phyloP scores from a whole-genome alignment of 164 flowering plant genomes.

The Macadamia integrifolia region DNA sequence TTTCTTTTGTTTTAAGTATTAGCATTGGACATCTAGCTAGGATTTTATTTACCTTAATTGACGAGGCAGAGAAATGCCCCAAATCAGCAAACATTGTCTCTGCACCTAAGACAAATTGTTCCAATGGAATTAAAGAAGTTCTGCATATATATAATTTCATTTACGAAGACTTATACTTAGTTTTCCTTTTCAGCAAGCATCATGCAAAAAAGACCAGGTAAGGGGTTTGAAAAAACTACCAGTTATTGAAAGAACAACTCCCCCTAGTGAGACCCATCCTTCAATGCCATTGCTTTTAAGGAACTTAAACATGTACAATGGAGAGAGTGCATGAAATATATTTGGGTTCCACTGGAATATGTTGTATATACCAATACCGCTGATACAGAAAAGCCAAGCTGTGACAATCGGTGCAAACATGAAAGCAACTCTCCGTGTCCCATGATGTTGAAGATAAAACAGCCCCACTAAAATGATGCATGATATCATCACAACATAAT shows the following conservation, averaged over 20 bases:
- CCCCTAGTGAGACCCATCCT: constrained; percentile 80
- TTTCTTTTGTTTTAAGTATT: background rate
- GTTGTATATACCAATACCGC: constrained; percentile 64
- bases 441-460: constrained; percentile 66
- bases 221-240: constrained; percentile 31
- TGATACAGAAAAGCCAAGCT: constrained; percentile 60
- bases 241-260: constrained; percentile 67
- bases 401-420: constrained; percentile 65
- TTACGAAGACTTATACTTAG: too few relatives aligned
- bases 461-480: constrained; percentile 53
- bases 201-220: constrained; percentile 5
- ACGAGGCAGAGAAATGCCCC: constrained; percentile 61
- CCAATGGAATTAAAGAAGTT: background rate
- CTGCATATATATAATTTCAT: too few relatives aligned
- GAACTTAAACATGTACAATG: constrained; percentile 54
- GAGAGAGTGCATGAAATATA: constrained; percentile 56
- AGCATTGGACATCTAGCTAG: background rate
- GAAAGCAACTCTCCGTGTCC: constrained; percentile 65
- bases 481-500: constrained; percentile 44
- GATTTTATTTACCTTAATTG: constrained; percentile 47
- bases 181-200: background rate
- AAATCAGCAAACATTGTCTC: constrained; percentile 84
- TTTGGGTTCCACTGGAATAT: constrained; percentile 60
- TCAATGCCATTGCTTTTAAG: constrained; percentile 44
- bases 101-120: constrained; percentile 36